Evolutionary conservation across 768 basidiomycete genomes (phyloP).

Genomic region (Trametes coccinea): DNA sequence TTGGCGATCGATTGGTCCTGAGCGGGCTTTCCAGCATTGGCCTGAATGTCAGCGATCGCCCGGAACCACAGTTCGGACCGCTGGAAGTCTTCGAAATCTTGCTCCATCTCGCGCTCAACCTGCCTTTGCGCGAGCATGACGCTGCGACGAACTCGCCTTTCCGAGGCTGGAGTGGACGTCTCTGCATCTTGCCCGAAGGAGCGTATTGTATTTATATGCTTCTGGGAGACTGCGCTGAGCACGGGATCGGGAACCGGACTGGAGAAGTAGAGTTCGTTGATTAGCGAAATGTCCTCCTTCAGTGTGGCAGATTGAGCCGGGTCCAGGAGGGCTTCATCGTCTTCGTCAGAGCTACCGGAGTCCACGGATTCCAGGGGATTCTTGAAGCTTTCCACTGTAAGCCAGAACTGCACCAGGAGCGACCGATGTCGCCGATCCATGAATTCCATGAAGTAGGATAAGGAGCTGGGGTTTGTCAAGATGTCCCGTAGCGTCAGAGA

Average conservation of each 20-base stretch:
- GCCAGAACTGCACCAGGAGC: constrained; percentile 92
- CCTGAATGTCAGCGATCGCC: constrained; percentile 70
- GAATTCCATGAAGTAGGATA: constrained; percentile 97
- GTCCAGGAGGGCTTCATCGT: constrained; percentile 61
- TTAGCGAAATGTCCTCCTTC: constrained; percentile 86
- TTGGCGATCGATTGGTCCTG: constrained; percentile 5
- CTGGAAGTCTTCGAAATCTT: constrained; percentile 86
- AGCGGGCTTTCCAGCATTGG: constrained; percentile 22
- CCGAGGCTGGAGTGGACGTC: constrained; percentile 41
- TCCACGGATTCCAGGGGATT: constrained; percentile 88
- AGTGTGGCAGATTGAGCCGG: constrained; percentile 59
- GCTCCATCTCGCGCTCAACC: constrained; percentile 86
- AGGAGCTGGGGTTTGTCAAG: constrained; percentile 82
- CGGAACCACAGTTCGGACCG: constrained; percentile 92
- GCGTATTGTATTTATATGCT: constrained; percentile 69
- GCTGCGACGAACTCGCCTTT: constrained; percentile 66
- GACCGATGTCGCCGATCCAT: constrained; percentile 91
- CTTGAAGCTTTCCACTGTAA: constrained; percentile 97
- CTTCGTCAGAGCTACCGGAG: constrained; percentile 53
- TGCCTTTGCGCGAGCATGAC: constrained; percentile 85
- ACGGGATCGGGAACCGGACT: constrained; percentile 55
- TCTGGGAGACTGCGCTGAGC: constrained; percentile 64
- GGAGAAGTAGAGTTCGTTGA: constrained; percentile 86
- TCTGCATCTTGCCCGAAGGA: constrained; percentile 58
- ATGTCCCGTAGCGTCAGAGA: constrained; percentile 72